Evolutionary conservation across 257 asterid genomes (phyloP).

Genomic region (Solanum dulcamara): DNA sequence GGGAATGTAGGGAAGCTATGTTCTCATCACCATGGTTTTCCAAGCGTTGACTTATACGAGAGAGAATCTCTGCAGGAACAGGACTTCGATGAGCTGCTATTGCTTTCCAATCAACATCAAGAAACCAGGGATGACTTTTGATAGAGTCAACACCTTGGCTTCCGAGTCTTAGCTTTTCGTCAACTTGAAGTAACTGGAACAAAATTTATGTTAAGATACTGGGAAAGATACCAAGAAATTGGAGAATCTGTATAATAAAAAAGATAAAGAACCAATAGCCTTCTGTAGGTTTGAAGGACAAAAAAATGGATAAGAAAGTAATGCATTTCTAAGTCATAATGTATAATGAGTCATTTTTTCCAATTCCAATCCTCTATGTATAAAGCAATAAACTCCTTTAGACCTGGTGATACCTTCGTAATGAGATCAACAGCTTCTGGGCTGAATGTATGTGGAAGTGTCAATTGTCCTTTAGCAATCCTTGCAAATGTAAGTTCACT

Average conservation of each 20-base stretch:
- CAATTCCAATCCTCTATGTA: not conserved
- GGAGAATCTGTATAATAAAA: not conserved
- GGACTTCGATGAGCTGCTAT: slow-evolving; percentile 26
- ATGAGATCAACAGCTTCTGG: slow-evolving; percentile 66
- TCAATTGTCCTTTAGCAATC: slow-evolving; percentile 73
- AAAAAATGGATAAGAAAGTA: not conserved
- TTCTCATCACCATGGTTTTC: slow-evolving; percentile 36
- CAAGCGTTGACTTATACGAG: slow-evolving; percentile 51
- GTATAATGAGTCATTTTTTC: not conserved
- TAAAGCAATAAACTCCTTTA: not conserved
- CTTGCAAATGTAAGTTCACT: slow-evolving; percentile 83
- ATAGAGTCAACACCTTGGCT: slow-evolving; percentile 54
- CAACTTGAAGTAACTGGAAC: slow-evolving; percentile 69
- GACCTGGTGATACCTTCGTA: slow-evolving; percentile 44
- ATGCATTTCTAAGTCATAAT: not conserved
- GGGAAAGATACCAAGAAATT: not conserved
- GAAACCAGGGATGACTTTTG: slow-evolving; percentile 80
- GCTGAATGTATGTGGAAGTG: slow-evolving; percentile 63
- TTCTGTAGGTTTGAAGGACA: not conserved
- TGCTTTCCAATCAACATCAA: slow-evolving; percentile 60
- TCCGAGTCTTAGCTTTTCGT: slow-evolving; percentile 77
- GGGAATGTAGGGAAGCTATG: slow-evolving; percentile 23
- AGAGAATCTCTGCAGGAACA: slow-evolving; percentile 47
- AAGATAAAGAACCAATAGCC: not conserved
- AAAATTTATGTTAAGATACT: not conserved